Base-by-base conservation (phyloP, 305 asterid genomes). In the Solanum hybrid region DNA sequence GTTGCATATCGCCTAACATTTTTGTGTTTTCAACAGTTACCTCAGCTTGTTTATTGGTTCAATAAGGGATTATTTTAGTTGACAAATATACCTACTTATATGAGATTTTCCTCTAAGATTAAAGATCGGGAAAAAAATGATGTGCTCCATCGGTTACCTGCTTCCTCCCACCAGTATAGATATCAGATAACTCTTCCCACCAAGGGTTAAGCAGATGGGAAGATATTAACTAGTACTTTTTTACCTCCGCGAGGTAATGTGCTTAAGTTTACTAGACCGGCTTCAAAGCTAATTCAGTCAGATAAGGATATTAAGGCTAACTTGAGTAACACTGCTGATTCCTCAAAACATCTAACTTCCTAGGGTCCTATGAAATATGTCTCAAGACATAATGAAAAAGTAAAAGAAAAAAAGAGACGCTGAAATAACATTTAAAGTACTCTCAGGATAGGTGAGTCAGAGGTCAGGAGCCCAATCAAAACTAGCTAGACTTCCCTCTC, bases 281-380 rank as follows among this genome's bases (percentile, higher is more conserved):
- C 45, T 56, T 51, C 88, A 85, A 85, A 85, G 88, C 88, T 51
- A 56, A 31, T 85, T 56, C 76, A 85, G 36, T 56, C 76, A 85
- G 32, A 85, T 56, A 38, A 85, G 88, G 42, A 56, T 85, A 85
- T 56, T 85, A 56, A 31, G 45, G 2, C 38, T 31, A 85, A 31
- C 76, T 31, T 85, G 88, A 56, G 75, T 85, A 56, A 31, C 40
- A 31, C 42, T 84, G 87, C 24, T 22, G 31, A 51, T 84, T 84
- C 87, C 87, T 51, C 87, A 51, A 51, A 84, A 84, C 87, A 84
- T 51, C 4, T 9, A 84, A 56, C 45, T 31, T 56, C n/a, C 38
- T 22, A 6, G 45, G 27, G 88, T 31, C 76, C 19, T 45, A 45
- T 1, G 87, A 82, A 45, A 82, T 82, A 82, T 45, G 40, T 45